These are phyloP conservation scores for Citrus unshiu DNA, from an alignment of 345 rosid genomes.

Conservation along the genomic window DNA sequence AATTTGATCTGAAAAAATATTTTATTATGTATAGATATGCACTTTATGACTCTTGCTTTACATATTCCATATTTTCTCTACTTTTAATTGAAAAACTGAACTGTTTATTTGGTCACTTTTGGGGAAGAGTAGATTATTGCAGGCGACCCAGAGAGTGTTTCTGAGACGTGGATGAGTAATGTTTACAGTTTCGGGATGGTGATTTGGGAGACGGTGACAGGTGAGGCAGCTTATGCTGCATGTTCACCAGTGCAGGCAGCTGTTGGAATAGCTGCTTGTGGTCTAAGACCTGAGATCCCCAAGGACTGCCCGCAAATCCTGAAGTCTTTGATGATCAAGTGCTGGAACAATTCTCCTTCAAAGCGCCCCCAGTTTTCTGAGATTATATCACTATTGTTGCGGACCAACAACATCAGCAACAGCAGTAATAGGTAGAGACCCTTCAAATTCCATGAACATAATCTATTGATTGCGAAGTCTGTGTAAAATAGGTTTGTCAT, in stretches of 20 bases:
- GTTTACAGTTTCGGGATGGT: constrained; percentile 95
- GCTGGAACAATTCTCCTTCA: constrained; percentile 80
- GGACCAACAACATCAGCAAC: constrained; percentile 37
- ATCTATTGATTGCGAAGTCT: background rate
- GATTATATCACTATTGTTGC: constrained; percentile 49
- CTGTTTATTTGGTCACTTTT: background rate
- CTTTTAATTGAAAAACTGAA: background rate
- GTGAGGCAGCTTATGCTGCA: constrained; percentile 82
- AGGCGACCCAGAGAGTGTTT: constrained; percentile 86
- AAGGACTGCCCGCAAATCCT: constrained; percentile 83
- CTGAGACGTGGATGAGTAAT: constrained; percentile 98
- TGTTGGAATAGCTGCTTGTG: constrained; percentile 95
- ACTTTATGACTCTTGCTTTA: background rate
- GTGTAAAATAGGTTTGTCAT: background rate
- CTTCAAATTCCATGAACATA: constrained; percentile 4
- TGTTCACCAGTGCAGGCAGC: constrained; percentile 98
- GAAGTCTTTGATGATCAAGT: constrained; percentile 67
- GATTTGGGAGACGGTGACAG: constrained; percentile 93
- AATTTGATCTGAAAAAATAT: background rate
- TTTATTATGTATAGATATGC: background rate
- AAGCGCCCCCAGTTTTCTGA: constrained; percentile 82
- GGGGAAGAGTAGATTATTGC: constrained; percentile 73
- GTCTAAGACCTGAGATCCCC: constrained; percentile 89
- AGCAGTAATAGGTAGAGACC: constrained; percentile 35
- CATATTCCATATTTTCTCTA: background rate